A percentile compares a stretch with the other conserved stretches of the same genome.
These are phyloP conservation scores for Coemansia sp. DNA, from an alignment of 192 early-diverging fungal species.

Conservation along the genomic window DNA sequence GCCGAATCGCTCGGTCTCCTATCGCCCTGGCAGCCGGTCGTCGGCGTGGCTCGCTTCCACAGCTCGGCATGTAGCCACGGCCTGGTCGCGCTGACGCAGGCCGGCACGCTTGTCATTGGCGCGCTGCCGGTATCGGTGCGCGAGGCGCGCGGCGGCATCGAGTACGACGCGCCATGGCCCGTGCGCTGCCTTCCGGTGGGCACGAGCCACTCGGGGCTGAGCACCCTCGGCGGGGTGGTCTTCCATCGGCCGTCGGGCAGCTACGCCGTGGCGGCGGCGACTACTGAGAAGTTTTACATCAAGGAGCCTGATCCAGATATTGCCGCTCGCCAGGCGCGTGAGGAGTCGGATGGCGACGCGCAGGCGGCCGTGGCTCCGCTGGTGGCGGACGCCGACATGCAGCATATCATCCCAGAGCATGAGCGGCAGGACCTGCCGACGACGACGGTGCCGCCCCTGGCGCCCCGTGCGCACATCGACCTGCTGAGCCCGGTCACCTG, in stretches of 20 bases:
- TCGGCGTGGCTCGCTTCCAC: slow-evolving; percentile 40
- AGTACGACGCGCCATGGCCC: slow-evolving; percentile 49
- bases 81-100: slow-evolving; percentile 38
- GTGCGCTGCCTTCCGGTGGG: slow-evolving; percentile 39
- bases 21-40: slow-evolving; percentile 14
- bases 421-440: slow-evolving; percentile 32
- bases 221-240: slow-evolving; percentile 62
- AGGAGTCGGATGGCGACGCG: slow-evolving; percentile 9
- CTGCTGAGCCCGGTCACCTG: slow-evolving; percentile 92
- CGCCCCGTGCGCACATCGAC: slow-evolving; percentile 68
- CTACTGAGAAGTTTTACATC: slow-evolving; percentile 60
- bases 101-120: slow-evolving; percentile 32
- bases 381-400: slow-evolving; percentile 6
- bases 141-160: slow-evolving; percentile 24
- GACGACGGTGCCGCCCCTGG: slow-evolving; percentile 57
- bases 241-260: slow-evolving; percentile 83
- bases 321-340: slow-evolving; percentile 26
- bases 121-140: slow-evolving; percentile 14
- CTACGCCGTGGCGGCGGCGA: slow-evolving; percentile 74
- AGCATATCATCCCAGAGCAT: slow-evolving; percentile 33
- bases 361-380: slow-evolving; percentile 1
- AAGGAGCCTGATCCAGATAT: slow-evolving; percentile 66
- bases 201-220: slow-evolving; percentile 31
- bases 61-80: slow-evolving; percentile 33
- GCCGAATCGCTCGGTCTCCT: slow-evolving; percentile 21